These are phyloP conservation scores for Xylaria sp. DNA, from an alignment of 2,329 filamentous ascomycete species.

Conservation along the genomic window DNA sequence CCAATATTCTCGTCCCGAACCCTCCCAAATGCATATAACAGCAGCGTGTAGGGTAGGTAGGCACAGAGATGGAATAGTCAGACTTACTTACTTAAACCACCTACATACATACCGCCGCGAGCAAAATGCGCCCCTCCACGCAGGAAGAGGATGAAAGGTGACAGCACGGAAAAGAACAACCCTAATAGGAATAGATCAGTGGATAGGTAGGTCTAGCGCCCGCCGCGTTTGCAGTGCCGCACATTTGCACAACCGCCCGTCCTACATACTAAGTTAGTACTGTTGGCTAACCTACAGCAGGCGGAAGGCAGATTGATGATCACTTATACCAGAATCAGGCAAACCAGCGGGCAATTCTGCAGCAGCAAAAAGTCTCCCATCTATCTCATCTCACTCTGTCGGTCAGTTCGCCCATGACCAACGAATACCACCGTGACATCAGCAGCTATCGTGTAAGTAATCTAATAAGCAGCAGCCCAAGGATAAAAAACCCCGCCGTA, in stretches of 20 bases:
- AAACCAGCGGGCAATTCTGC: constrained; percentile 16
- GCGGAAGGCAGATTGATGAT: not conserved
- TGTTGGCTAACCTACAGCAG: not conserved
- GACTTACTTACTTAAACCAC: not conserved
- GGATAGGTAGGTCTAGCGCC: not conserved
- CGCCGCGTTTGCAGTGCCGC: constrained; percentile 20
- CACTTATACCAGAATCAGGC: not conserved
- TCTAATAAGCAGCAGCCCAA: not conserved
- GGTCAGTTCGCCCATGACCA: constrained; percentile 16
- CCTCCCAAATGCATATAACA: not conserved
- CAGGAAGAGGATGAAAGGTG: not conserved
- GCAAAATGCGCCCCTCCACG: not conserved
- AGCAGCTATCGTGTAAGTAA: constrained; percentile 27
- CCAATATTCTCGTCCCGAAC: constrained; percentile 17
- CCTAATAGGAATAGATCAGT: not conserved
- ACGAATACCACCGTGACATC: constrained; percentile 33
- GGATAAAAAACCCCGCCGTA: not conserved
- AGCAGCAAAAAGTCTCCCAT: not conserved
- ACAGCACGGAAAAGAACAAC: not conserved
- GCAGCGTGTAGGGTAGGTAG: not conserved
- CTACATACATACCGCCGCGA: constrained; percentile 7
- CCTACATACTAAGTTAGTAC: not conserved
- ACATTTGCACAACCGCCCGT: constrained; percentile 2
- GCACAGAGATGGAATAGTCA: not conserved
- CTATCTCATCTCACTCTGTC: constrained; percentile 1